A percentile compares a stretch with the other conserved stretches of the same genome.
Conservation (phyloP, 225 moss, liverwort and hornwort species). For the Rhytidiadelphus loreus region DNA sequence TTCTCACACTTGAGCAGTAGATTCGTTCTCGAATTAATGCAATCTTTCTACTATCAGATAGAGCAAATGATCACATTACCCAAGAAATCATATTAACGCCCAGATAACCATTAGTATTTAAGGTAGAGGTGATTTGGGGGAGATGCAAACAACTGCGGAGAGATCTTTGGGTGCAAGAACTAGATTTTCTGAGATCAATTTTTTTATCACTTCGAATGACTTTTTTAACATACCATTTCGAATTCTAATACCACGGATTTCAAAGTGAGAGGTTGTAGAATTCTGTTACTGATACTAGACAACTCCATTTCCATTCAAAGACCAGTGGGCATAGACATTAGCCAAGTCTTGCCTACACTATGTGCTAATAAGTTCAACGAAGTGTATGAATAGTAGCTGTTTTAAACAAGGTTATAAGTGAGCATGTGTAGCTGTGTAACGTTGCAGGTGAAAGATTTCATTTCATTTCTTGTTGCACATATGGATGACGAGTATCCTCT, state of each 20-base stretch:
- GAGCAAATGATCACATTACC: not conserved
- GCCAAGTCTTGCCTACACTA: not conserved
- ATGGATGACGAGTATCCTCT: slow-evolving; percentile 66
- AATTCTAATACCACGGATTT: not conserved
- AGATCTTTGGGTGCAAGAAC: not conserved
- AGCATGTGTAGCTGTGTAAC: not conserved
- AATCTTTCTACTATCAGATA: not conserved
- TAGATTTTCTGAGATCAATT: not conserved
- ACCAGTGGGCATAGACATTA: not conserved
- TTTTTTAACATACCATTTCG: not conserved
- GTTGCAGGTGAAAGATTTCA: slow-evolving; percentile 53
- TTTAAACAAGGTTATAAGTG: not conserved
- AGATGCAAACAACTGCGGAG: not conserved
- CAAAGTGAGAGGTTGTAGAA: not conserved
- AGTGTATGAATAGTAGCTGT: not conserved
- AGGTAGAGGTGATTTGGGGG: not conserved
- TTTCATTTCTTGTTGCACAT: slow-evolving; percentile 51
- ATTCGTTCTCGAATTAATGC: not conserved
- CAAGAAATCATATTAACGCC: not conserved
- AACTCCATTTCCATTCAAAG: not conserved
- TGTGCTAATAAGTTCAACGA: not conserved
- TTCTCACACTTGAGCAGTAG: not conserved
- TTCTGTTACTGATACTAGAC: not conserved
- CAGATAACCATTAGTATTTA: not conserved
- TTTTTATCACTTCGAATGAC: not conserved